Conservation (phyloP, 2,329 filamentous ascomycete genomes). For the Exophiala sideris region DNA sequence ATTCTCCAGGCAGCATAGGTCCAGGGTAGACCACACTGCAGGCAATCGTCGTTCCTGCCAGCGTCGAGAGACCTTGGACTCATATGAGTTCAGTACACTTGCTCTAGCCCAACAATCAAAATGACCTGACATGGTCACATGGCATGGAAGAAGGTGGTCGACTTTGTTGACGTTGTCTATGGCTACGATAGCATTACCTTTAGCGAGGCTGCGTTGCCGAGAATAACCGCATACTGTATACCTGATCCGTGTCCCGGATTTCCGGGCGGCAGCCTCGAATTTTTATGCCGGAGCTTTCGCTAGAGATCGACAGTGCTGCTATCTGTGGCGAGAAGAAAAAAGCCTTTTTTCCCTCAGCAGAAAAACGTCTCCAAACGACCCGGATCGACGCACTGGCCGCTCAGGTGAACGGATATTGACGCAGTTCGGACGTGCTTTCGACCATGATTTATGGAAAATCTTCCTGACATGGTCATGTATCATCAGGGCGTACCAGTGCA, state of each 20-base stretch:
- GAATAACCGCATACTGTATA: not conserved
- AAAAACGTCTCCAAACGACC: too few species aligned
- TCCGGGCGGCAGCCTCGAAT: not conserved
- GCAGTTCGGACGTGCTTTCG: too few species aligned
- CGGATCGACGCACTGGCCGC: not conserved
- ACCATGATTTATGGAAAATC: not conserved
- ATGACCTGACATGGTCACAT: not conserved
- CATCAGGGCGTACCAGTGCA: conserved; percentile 5
- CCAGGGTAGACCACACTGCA: not conserved
- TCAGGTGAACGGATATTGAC: not conserved
- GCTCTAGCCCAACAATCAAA: too few species aligned
- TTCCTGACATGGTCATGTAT: conserved; percentile 11
- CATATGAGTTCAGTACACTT: too few species aligned
- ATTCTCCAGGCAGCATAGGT: not conserved
- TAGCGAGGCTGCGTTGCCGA: not conserved
- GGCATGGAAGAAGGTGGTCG: too few species aligned
- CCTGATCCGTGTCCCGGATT: not conserved
- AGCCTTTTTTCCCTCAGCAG: not conserved
- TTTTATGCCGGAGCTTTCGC: not conserved
- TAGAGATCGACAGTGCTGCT: not conserved
- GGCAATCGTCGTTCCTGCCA: not conserved
- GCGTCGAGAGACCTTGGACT: too few species aligned
- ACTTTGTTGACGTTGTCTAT: too few species aligned
- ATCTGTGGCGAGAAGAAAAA: conserved; percentile 8
- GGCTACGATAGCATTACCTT: too few species aligned